These are phyloP conservation scores for Cyberlindnera maritima DNA, from an alignment of 805 yeast species.

Conservation along the genomic window DNA sequence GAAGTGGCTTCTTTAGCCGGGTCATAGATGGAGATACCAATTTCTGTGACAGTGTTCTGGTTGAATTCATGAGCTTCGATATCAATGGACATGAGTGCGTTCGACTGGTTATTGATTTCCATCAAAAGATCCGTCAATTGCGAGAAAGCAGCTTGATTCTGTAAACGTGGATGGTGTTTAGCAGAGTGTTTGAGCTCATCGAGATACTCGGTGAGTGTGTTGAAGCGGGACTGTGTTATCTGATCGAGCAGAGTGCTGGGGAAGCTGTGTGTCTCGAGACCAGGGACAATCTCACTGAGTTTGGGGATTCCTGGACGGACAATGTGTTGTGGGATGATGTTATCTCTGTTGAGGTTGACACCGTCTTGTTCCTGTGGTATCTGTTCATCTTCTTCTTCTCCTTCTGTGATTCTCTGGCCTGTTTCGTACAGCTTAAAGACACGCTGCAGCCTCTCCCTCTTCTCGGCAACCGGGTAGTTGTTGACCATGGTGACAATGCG, in stretches of 20 bases:
- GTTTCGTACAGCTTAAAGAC: constrained; percentile 1
- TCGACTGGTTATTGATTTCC: constrained; percentile 12
- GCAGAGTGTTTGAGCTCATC: neutral
- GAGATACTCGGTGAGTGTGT: neutral
- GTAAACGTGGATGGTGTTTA: constrained; percentile 19
- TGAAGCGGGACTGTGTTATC: constrained; percentile 1
- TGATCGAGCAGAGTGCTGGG: constrained; percentile 1
- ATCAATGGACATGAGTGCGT: constrained; percentile 42
- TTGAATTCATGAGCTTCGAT: constrained; percentile 55
- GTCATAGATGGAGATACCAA: constrained; percentile 56
- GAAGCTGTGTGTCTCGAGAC: neutral
- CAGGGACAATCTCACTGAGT: constrained; percentile 2
- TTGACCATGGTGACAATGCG: neutral
- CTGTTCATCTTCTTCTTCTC: neutral
- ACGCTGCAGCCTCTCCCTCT: neutral
- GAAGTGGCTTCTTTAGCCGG: constrained; percentile 44
- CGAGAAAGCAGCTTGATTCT: constrained; percentile 4
- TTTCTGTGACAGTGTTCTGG: constrained; percentile 45
- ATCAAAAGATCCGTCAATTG: constrained; percentile 9
- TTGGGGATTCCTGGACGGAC: neutral
- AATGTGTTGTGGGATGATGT: neutral
- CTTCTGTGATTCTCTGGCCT: neutral
- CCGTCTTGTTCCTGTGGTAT: neutral
- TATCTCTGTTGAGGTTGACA: no score
- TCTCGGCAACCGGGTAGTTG: neutral